Evolutionary conservation across 1,284 basidiomycete species (phyloP), one percentile per base, ranked within the genome.

Genomic region (Sanguinoderma infundibulare): DNA sequence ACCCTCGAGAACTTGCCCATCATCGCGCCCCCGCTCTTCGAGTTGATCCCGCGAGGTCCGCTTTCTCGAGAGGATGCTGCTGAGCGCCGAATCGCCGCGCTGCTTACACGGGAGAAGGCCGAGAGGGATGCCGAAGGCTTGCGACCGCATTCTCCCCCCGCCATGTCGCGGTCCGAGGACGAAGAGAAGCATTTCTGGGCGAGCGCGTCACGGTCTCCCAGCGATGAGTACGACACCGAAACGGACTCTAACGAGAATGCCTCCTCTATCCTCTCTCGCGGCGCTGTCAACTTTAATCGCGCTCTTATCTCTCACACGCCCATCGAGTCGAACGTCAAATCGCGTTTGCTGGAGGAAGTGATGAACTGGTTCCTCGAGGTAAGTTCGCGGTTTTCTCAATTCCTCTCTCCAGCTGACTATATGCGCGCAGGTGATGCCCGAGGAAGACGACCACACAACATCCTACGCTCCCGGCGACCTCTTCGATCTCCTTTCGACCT

Each of bases 401-500:
- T 12, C 14, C 12, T 17, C 3, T 20, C 1, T 34, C 5, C 3
- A 20, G 14, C 35, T 61, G n/a, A 53, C 22, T 56, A 22, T 36
- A 40, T 53, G 54, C 46, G 34, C 20, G 2, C 44, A 62, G 54
- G 40, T 61, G 24, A 55, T 60, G 52, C 52, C 59, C 3, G 15
- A 44, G 10, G 61, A 55, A 15, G 54, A 66, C 28, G 60, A 63
- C 15, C n/a, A 34, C 55, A 52, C 55, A 32, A 58, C 62, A 53
- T 55, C 67, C 55, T 55, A 65, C 32, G 24, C 54, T 10, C 68
- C 70, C 28, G 51, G 62, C 22, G 78, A 87, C 59, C 77, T 89
- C 28, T 72, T 77, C 44, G 81, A 87, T 55, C 84, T 89, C 60
- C 77, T 89, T 22, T 70, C 71, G 3, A 78, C 75, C 2, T 86